phyloP scores from a whole-genome alignment of 2,329 filamentous ascomycete genomes.

The Chrysoporthe cubensis region DNA sequence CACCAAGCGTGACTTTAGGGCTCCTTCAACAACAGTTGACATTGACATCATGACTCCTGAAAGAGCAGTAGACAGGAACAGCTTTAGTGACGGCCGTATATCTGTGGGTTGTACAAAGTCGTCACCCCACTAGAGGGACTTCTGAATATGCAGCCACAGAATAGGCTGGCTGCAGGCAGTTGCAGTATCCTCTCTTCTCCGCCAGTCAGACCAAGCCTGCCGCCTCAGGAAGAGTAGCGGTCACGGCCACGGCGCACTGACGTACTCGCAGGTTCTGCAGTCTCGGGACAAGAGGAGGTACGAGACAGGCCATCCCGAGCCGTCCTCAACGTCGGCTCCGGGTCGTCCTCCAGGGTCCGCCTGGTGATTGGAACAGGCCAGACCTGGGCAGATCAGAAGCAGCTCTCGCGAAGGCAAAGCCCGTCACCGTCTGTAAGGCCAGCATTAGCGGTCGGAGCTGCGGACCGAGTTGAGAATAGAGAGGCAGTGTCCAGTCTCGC shows the following conservation, averaged over 20 bases:
- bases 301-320: not conserved
- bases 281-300: not conserved
- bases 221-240: constrained; percentile 9
- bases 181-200: not conserved
- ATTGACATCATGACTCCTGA: not conserved
- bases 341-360: not conserved
- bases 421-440: not conserved
- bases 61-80: not conserved
- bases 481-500: not conserved
- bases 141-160: constrained; percentile 11
- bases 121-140: not conserved
- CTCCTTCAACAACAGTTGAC: not conserved
- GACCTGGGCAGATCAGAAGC: not conserved
- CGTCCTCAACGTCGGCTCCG: not conserved
- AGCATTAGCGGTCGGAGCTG: not conserved
- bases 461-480: constrained; percentile 2
- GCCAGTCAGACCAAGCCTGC: constrained; percentile 9
- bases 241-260: constrained; percentile 2
- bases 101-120: constrained; percentile 6
- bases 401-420: not conserved
- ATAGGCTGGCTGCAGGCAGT: constrained; percentile 12
- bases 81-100: not conserved
- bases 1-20: not conserved
- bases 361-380: not conserved
- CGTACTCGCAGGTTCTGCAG: constrained; percentile 2